Conservation (phyloP, 2,329 filamentous ascomycete genomes). For the Aspergillus cejpii region DNA sequence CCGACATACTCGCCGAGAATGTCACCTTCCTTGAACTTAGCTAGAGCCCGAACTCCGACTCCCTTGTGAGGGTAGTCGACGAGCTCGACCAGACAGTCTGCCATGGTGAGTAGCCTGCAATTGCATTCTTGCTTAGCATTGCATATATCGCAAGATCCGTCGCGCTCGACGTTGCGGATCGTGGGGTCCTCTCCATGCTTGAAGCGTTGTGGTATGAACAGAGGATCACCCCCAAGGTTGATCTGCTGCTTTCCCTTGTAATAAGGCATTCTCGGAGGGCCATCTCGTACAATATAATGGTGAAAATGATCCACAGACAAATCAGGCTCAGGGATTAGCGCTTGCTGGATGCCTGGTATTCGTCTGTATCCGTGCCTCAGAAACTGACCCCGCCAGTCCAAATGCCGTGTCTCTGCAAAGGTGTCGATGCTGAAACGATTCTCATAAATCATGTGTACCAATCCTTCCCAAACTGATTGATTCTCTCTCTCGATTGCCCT, state of each 20-base stretch:
- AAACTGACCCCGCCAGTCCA: slow-evolving; percentile 22
- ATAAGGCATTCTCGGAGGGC: slow-evolving; percentile 2
- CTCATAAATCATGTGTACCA: slow-evolving; percentile 13
- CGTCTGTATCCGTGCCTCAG: slow-evolving; percentile 7
- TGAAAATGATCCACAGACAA: slow-evolving; percentile 13
- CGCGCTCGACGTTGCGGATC: slow-evolving; percentile 5
- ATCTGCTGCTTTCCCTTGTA: slow-evolving; percentile 11
- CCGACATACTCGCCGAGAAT: slow-evolving; percentile 25
- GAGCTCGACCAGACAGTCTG: slow-evolving; percentile 26
- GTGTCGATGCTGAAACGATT: slow-evolving; percentile 22
- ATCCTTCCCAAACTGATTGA: slow-evolving; percentile 10
- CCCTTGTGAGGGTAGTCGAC: slow-evolving; percentile 25
- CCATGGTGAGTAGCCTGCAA: slow-evolving; percentile 13
- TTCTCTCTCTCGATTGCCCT: background rate
- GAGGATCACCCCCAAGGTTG: slow-evolving; percentile 7
- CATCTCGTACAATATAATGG: slow-evolving; percentile 7
- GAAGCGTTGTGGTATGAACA: slow-evolving; percentile 10
- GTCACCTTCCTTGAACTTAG: slow-evolving; percentile 19
- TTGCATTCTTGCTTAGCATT: slow-evolving; percentile 11
- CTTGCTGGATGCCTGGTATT: slow-evolving; percentile 4
- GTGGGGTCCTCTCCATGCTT: slow-evolving; percentile 10
- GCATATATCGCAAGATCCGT: slow-evolving; percentile 20
- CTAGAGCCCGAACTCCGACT: slow-evolving; percentile 27
- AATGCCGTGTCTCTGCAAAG: slow-evolving; percentile 19
- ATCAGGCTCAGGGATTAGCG: background rate